Base-by-base conservation (phyloP, 805 yeast genomes). In the Yarrowia sp. region DNA sequence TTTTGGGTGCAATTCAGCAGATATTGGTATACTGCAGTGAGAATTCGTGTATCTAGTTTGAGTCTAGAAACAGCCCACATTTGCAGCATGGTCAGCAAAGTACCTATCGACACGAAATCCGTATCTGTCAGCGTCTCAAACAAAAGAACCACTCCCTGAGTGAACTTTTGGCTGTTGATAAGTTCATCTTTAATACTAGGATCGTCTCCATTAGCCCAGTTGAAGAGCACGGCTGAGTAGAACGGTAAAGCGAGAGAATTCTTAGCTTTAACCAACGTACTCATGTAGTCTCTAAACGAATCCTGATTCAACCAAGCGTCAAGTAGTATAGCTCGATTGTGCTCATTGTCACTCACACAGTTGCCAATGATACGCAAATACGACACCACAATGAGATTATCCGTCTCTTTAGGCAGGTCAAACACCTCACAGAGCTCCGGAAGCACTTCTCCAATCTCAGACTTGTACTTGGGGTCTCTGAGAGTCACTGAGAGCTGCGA, bases 121-220 rank as follows among this genome's bases (percentile, higher is more conserved):
- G 41, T 31, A 13, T 39, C 61, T 17, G 61, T 39, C 2, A 55
- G 61, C 2, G 47, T 38, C 22, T 55, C 47, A 31, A 55, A 55
- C 47, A 55, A 22, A 17, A 39, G 35, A 9, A 39, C 61, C 8
- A 55, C 31, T 1, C 61, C 38, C 47, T 39, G 47, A 3, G 47
- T 41, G 28, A 55, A 41, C 47, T 55, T 47, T 36, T 39, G 61
- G 18, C 61, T 39, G 5, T 39, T 13, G 1, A 28, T 36, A 4
- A 55, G 47, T 5, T 36, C 47, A 1, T 39, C 38, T 18, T 55
- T 55, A 33, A 55, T 38, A 4, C 28, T 31, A 3, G 45, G 47
- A 8, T 55, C 61, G 5, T 55, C 61, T 15, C 61, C 61, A 41
- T 55, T 55, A 31, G 61, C 47, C 61, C 61, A 55, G 33, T 55